phyloP scores from a whole-genome alignment of 371 early-diverging fungal genomes.

The Apophysomyces sp. region DNA sequence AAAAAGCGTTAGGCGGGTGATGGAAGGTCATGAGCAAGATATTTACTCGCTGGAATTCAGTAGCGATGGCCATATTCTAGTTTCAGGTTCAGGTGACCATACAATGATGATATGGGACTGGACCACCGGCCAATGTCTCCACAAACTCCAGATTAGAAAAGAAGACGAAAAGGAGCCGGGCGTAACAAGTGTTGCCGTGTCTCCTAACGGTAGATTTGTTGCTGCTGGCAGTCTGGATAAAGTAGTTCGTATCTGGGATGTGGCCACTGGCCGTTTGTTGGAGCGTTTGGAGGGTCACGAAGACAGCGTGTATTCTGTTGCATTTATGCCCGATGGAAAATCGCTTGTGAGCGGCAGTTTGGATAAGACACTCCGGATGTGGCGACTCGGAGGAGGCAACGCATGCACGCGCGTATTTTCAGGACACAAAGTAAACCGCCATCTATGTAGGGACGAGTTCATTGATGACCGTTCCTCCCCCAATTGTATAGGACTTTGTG shows the following conservation, averaged over 20 bases:
- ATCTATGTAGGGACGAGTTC: background rate
- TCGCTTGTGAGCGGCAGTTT: slow-evolving; percentile 90
- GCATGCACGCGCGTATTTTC: slow-evolving; percentile 57
- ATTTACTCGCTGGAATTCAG: slow-evolving; percentile 96
- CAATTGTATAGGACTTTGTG: slow-evolving; percentile 80
- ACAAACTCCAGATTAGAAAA: slow-evolving; percentile 76
- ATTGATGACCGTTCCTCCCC: background rate
- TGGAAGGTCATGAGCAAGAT: slow-evolving; percentile 93
- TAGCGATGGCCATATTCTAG: slow-evolving; percentile 85
- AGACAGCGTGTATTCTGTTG: slow-evolving; percentile 94
- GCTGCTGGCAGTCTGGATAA: slow-evolving; percentile 90
- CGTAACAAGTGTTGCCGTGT: slow-evolving; percentile 91
- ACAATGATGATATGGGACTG: slow-evolving; percentile 88
- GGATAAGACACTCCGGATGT: slow-evolving; percentile 91
- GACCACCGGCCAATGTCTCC: slow-evolving; percentile 68
- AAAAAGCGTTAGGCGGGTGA: slow-evolving; percentile 61
- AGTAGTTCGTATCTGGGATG: slow-evolving; percentile 91
- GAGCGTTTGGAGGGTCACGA: slow-evolving; percentile 94
- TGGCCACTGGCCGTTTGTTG: slow-evolving; percentile 72
- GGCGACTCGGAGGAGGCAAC: slow-evolving; percentile 69
- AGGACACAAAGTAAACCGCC: slow-evolving; percentile 54
- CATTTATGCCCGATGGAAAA: slow-evolving; percentile 92
- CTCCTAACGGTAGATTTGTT: slow-evolving; percentile 74
- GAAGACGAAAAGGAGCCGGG: slow-evolving; percentile 84
- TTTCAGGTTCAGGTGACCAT: slow-evolving; percentile 94